Evolutionary conservation across 331 rosid species (phyloP).

Genomic region (Erythrophleum ivorense): DNA sequence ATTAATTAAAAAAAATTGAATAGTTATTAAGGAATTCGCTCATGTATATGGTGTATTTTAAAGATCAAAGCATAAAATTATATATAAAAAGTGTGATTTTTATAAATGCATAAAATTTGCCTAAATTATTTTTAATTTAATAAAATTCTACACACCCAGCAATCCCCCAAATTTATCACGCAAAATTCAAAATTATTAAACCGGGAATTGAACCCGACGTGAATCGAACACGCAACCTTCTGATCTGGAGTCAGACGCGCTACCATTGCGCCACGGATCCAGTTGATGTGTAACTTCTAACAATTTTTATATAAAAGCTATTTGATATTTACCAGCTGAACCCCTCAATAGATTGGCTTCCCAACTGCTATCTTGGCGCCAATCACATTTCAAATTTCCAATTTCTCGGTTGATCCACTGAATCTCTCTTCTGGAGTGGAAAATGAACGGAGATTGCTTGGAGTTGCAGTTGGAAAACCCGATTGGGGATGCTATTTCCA

Average conservation of each 20-base stretch:
- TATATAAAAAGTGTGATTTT: too few relatives aligned
- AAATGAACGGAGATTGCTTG: slow-evolving; percentile 43
- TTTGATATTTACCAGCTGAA: too few relatives aligned
- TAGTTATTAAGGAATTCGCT: too few relatives aligned
- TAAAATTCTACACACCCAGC: too few relatives aligned
- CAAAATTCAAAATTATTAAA: background rate
- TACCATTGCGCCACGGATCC: slow-evolving; percentile 99
- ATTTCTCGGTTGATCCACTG: background rate
- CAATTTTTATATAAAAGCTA: too few relatives aligned
- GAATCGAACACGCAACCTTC: slow-evolving; percentile 99
- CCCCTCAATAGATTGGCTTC: background rate
- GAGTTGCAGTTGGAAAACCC: slow-evolving; percentile 51
- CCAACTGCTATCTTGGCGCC: slow-evolving; percentile 3
- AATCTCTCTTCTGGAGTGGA: background rate
- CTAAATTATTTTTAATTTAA: too few relatives aligned
- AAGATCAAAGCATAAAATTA: too few relatives aligned
- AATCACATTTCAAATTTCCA: background rate
- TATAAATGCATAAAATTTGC: too few relatives aligned
- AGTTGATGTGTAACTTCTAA: too few relatives aligned
- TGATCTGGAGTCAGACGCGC: slow-evolving; percentile 99
- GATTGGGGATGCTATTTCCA: slow-evolving; percentile 61
- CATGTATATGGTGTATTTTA: too few relatives aligned
- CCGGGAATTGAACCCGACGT: slow-evolving; percentile 75
- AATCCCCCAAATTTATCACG: too few relatives aligned
- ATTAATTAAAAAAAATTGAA: background rate